Conservation (phyloP, 2,329 filamentous ascomycete genomes). For the Fusarium nodosum region DNA sequence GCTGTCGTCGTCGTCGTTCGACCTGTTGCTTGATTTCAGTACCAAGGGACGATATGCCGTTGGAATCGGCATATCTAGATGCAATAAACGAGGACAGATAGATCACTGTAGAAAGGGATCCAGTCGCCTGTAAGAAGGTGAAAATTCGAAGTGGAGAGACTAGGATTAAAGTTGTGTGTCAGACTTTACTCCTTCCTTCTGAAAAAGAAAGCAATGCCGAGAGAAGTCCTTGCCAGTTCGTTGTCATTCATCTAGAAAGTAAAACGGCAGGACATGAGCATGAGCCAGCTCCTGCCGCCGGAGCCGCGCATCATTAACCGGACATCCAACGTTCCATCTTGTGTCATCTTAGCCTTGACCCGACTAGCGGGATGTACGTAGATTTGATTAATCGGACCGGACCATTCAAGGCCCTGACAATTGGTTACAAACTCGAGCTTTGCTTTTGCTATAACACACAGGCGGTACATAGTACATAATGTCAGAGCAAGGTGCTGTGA, state of each 20-base stretch:
- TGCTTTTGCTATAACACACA: neutral
- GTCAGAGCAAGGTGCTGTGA: constrained; percentile 15
- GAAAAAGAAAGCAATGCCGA: constrained; percentile 35
- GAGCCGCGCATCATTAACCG: constrained; percentile 40
- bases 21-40: constrained; percentile 12
- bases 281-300: constrained; percentile 42
- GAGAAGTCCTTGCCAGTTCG: constrained; percentile 25
- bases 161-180: neutral
- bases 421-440: constrained; percentile 25
- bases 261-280: constrained; percentile 21
- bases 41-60: constrained; percentile 20
- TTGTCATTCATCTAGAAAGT: neutral
- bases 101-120: constrained; percentile 22
- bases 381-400: constrained; percentile 27
- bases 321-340: constrained; percentile 10
- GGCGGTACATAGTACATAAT: neutral
- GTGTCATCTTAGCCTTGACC: constrained; percentile 17
- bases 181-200: neutral
- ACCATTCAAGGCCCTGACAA: constrained; percentile 27
- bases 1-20: constrained; percentile 22
- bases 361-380: constrained; percentile 28
- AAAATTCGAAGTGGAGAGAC: constrained; percentile 11
- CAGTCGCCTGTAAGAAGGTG: constrained; percentile 10
- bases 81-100: constrained; percentile 4
- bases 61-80: constrained; percentile 18